phyloP scores from a whole-genome alignment of 805 yeast species.

The Candida odintsovae region DNA sequence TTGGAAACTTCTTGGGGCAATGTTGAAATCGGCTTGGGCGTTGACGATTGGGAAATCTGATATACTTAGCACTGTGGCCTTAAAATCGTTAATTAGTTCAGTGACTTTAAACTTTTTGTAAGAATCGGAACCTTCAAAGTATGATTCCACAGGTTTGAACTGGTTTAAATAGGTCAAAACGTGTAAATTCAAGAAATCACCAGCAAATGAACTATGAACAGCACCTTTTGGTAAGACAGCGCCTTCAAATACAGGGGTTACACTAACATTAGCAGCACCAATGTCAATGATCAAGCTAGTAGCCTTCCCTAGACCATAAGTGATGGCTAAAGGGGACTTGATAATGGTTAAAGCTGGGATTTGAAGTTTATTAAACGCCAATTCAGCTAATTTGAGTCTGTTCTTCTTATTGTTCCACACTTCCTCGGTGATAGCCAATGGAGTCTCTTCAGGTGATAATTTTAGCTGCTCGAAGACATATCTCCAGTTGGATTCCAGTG shows the following conservation, averaged over 20 bases:
- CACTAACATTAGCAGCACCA: constrained; percentile 63
- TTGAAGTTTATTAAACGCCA: constrained; percentile 67
- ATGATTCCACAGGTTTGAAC: constrained; percentile 19
- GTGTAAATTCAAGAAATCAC: constrained; percentile 74
- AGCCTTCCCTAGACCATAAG: constrained; percentile 72
- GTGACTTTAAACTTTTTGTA: constrained; percentile 33
- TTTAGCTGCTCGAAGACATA: constrained; percentile 52
- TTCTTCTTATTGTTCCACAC: constrained; percentile 63
- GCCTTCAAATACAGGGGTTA: constrained; percentile 78
- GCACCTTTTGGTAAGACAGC: constrained; percentile 60
- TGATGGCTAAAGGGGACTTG: constrained; percentile 70
- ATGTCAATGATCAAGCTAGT: constrained; percentile 78
- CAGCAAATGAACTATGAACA: constrained; percentile 69
- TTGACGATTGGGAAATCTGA: constrained; percentile 34
- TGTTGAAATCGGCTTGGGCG: constrained; percentile 27
- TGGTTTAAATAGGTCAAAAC: constrained; percentile 41
- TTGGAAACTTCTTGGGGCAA: constrained; percentile 42
- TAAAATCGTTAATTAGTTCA: constrained; percentile 43
- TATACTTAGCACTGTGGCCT: constrained; percentile 33
- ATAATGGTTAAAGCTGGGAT: constrained; percentile 76
- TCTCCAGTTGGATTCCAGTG: constrained; percentile 60
- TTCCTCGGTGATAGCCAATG: constrained; percentile 59
- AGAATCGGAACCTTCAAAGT: constrained; percentile 29
- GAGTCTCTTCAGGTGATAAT: constrained; percentile 53
- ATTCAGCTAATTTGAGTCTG: constrained; percentile 52